Base-by-base conservation (phyloP, 2,329 filamentous ascomycete species). In the Dichotomopilus funicola region DNA sequence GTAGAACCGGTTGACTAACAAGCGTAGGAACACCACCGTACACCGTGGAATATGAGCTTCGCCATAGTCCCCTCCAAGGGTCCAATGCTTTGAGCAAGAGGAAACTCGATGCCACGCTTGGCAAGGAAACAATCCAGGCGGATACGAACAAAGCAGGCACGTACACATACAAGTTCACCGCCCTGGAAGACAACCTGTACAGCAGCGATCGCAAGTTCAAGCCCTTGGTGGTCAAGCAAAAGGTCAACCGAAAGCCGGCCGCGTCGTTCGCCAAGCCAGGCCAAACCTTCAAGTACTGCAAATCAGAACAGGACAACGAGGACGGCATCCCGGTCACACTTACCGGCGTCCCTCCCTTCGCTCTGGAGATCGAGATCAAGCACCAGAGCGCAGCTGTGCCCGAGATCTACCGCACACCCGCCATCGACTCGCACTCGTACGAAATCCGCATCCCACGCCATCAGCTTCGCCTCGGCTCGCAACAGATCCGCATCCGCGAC, bases 271-370 rank as follows among this genome's bases (percentile, higher is more conserved):
- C 81, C 56, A 89, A 89, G 62, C 89, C 91, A 3, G 91, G 91
- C 12, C 94, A 94, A 70, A 91, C 89, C 0, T 96, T 96, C 77
- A 95, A 94, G 68, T 96, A 92, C 72, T 99, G 94, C 73, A 87
- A 91, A 69, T 85, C 91, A 48, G 89, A 96, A 64, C 81, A 87
- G 50, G 83, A 83, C 53, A 83, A 85, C 36, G 89, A 95, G 65
- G 91, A 99, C 66, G 84, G 82, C 42, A 96, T 99, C 53, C 91
- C 92, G 0, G 87, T 99, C 57, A 85, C 82, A 2, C 78, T 99
- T 13, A 87, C 87, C 57, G 94, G 94, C 41, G 77, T 86, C 12
- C 83, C 92, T 6, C 94, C 94, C 0, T 99, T 99, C 74, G 86
- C 86, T 48, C 76, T 99, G 4, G 94, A 97, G 68, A 80, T 97